Conservation (phyloP, 371 early-diverging fungal species). For the Capillidium heterosporum region DNA sequence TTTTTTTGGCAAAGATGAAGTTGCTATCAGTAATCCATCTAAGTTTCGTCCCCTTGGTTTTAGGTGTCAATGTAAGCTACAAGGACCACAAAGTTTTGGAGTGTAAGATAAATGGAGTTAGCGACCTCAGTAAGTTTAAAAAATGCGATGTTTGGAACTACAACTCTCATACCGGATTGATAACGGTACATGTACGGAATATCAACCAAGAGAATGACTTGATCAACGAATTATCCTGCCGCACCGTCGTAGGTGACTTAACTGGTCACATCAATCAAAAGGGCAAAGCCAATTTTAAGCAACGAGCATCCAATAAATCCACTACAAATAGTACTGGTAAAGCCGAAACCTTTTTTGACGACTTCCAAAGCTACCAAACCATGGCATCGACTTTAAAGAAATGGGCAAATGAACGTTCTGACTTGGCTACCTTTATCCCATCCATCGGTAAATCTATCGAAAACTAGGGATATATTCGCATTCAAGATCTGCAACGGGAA, state of each 20-base stretch:
- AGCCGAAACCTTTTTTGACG: slow-evolving; percentile 12
- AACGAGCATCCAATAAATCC: too few relatives aligned
- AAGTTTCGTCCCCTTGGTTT: too few relatives aligned
- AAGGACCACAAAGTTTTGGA: too few relatives aligned
- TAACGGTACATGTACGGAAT: not conserved
- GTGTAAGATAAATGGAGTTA: too few relatives aligned
- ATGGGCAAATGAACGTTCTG: slow-evolving; percentile 18
- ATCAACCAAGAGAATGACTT: not conserved
- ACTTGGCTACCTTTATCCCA: not conserved
- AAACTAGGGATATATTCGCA: not conserved
- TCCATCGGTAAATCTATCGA: not conserved
- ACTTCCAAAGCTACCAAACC: slow-evolving; percentile 23
- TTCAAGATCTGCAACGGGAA: not conserved
- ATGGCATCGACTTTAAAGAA: slow-evolving; percentile 19
- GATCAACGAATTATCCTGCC: not conserved
- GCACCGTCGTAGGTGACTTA: not conserved
- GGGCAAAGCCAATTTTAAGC: too few relatives aligned
- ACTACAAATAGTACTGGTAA: too few relatives aligned
- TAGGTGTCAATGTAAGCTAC: too few relatives aligned
- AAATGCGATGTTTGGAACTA: not conserved
- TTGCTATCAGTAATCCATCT: too few relatives aligned
- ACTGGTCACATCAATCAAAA: not conserved
- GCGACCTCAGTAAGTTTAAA: not conserved
- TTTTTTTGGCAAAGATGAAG: too few relatives aligned
- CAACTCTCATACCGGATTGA: not conserved